phyloP scores from a whole-genome alignment of 768 basidiomycete species.

The Amanita muscaria region DNA sequence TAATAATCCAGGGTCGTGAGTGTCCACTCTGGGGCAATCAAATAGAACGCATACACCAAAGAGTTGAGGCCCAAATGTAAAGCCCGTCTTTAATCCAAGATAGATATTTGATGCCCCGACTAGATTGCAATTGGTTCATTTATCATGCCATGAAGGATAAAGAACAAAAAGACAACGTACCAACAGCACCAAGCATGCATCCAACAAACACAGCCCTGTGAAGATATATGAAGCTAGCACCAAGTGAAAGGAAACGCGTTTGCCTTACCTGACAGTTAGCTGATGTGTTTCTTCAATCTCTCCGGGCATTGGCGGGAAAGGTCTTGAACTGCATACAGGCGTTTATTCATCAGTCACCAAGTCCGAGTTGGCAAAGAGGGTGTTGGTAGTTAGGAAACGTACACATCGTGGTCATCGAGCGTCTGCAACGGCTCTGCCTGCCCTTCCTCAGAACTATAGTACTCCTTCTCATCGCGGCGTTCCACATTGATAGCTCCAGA shows the following conservation, averaged over 20 bases:
- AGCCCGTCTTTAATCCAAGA: constrained; percentile 60
- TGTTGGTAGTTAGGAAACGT: neutral
- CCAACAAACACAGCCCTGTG: constrained; percentile 41
- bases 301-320: constrained; percentile 46
- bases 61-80: constrained; percentile 54
- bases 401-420: constrained; percentile 8
- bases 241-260: constrained; percentile 2
- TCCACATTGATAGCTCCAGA: too few species aligned
- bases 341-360: too few species aligned
- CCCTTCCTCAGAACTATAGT: neutral
- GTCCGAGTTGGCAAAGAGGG: too few species aligned
- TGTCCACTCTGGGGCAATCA: too few species aligned
- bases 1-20: too few species aligned
- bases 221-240: neutral
- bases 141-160: too few species aligned
- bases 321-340: constrained; percentile 25
- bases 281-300: constrained; percentile 41
- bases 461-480: constrained; percentile 1
- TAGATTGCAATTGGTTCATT: neutral
- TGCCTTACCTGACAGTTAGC: constrained; percentile 36
- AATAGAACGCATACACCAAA: constrained; percentile 37
- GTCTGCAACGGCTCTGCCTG: neutral
- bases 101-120: constrained; percentile 60
- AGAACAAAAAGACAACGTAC: constrained; percentile 11
- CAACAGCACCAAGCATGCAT: constrained; percentile 40